Base-by-base conservation (phyloP, 352 stramenopile species). In the Discostella stelligera region DNA sequence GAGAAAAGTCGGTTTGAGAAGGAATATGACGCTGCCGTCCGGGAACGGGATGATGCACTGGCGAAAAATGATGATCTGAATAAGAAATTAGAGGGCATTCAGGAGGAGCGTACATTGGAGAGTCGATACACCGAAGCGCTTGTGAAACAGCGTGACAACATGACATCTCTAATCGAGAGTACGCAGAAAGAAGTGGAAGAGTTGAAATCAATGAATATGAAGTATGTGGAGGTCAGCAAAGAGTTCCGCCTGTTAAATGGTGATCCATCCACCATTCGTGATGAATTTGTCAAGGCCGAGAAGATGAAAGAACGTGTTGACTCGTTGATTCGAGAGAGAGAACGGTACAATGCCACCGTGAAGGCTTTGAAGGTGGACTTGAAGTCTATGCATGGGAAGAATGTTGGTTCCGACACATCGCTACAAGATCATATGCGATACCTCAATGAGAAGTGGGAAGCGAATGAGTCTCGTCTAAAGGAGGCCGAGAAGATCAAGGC, bases 141-240 rank as follows among this genome's bases (percentile, higher is more conserved):
- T 41, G 67, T 74, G n/a, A 77, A 82, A 46, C 74, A 82, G 60
- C 37, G 74, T 16, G 74, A 82, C 73, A 82, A 82, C 44, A 82
- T 82, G 74, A 77, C 41, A 60, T 53, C 27, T 14, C 77, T 82
- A 10, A 82, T 82, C 49, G 74, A 77, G 48, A 82, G 71, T 60
- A 60, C 44, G 37, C 61, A 77, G 37, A n/a, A 55, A 2, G 74
- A 82, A 48, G 77, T 82, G 48, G 58, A 69, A 7, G 74, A 82
- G 49, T 50, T 82, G 39, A 82, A 74, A 54, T 27, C n/a, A 18
- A 69, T 67, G 21, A 71, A 63, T 41, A 39, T 60, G 48, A 32
- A 67, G 18, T 71, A 72, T 63, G 53, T 62, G 9, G 48, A 60
- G 5, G 25, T 78, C 6, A 44, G n/a, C 21, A 59, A 70, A 48